A percentile compares a stretch with the other conserved stretches of the same genome.
These are phyloP conservation scores for Barbarea vulgaris DNA, from an alignment of 345 rosid species.

Conservation along the genomic window DNA sequence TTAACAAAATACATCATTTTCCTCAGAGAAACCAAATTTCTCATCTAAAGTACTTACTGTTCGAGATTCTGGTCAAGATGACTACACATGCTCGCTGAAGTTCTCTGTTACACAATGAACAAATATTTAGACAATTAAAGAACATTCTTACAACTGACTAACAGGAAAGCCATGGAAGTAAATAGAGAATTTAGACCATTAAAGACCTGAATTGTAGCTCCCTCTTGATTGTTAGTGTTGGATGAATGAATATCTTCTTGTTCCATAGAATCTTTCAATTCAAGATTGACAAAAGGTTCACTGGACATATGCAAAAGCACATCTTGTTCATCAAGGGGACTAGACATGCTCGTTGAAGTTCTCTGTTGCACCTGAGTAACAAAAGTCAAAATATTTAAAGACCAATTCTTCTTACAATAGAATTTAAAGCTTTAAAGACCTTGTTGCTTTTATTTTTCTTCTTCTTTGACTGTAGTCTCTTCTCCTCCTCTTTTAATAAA, in stretches of 20 bases:
- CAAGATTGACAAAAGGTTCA: neutral
- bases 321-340: neutral
- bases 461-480: neutral
- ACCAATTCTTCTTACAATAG: neutral
- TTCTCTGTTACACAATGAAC: constrained; percentile 21
- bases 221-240: too few species aligned
- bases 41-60: constrained; percentile 10
- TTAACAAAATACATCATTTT: too few species aligned
- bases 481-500: constrained; percentile 3
- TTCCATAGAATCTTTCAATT: neutral
- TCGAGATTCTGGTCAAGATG: constrained; percentile 1
- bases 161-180: neutral
- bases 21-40: neutral
- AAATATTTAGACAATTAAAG: too few species aligned
- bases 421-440: neutral
- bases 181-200: neutral
- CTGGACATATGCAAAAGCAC: neutral
- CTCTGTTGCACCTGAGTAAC: neutral
- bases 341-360: neutral
- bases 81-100: neutral
- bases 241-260: neutral
- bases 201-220: too few species aligned
- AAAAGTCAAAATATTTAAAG: too few species aligned
- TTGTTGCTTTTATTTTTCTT: constrained; percentile 7
- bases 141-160: constrained; percentile 3